Evolutionary conservation across 306 rosid genomes (phyloP).

Genomic region (Gleditsia sinensis): DNA sequence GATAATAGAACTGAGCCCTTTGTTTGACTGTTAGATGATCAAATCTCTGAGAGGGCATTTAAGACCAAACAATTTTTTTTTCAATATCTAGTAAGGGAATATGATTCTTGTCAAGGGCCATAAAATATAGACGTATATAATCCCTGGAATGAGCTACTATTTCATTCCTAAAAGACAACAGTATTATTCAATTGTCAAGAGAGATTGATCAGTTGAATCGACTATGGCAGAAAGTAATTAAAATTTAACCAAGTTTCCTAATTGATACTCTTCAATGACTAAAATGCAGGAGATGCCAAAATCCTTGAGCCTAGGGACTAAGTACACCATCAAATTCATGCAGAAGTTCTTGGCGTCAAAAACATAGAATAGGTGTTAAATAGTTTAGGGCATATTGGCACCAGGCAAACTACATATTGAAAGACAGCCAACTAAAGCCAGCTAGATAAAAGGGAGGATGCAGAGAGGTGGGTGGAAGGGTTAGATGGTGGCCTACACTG

Average conservation of each 20-base stretch:
- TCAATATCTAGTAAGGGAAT: too few relatives aligned
- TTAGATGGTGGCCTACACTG: constrained; percentile 13
- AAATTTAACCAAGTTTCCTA: not conserved
- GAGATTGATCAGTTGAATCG: too few relatives aligned
- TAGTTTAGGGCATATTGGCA: not conserved
- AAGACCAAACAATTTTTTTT: too few relatives aligned
- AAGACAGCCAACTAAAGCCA: constrained; percentile 13
- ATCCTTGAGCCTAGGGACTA: not conserved
- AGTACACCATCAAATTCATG: not conserved
- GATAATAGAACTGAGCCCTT: not conserved
- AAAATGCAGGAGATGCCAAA: not conserved
- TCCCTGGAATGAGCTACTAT: too few relatives aligned
- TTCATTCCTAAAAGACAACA: too few relatives aligned
- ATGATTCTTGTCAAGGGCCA: too few relatives aligned
- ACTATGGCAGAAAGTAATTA: not conserved
- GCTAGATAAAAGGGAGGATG: not conserved
- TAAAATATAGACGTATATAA: too few relatives aligned
- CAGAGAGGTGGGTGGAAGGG: not conserved
- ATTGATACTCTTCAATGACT: not conserved
- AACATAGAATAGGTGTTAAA: not conserved
- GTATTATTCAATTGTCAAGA: too few relatives aligned
- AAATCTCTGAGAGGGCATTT: not conserved
- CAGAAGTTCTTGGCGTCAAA: not conserved
- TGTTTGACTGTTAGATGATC: not conserved
- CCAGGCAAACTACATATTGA: constrained; percentile 11